Evolutionary conservation across 179 eudicot genomes (phyloP).

Genomic region (Silene coronaria): DNA sequence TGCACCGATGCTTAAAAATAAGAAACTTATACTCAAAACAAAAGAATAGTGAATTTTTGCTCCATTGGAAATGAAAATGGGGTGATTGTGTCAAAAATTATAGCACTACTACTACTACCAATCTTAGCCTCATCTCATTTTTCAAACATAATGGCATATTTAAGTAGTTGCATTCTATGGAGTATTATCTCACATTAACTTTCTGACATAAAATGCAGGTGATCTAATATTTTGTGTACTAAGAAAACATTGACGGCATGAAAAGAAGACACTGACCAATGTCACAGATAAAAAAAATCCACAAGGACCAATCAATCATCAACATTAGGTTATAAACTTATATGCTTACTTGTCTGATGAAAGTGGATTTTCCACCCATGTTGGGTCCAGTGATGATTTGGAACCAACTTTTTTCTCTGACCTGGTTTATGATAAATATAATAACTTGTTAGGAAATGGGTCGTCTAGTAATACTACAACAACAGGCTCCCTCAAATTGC

Average conservation of each 20-base stretch:
- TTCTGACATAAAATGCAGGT: neutral
- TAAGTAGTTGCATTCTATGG: neutral
- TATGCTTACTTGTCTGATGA: constrained; percentile 74
- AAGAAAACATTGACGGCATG: neutral
- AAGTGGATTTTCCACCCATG: constrained; percentile 98
- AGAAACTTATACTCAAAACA: neutral
- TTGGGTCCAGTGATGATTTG: constrained; percentile 98
- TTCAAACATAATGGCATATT: neutral
- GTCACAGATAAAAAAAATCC: neutral
- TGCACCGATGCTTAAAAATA: too few relatives aligned
- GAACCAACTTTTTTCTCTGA: constrained; percentile 87
- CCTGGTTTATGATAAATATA: constrained; percentile 34
- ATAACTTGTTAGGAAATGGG: neutral
- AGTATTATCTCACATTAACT: neutral
- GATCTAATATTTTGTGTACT: too few relatives aligned
- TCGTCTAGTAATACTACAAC: too few relatives aligned
- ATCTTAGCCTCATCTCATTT: neutral
- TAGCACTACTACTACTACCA: neutral
- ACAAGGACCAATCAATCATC: neutral
- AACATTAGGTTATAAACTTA: neutral
- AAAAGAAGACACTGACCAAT: neutral
- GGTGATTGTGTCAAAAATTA: too few relatives aligned
- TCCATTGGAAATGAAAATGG: neutral
- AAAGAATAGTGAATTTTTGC: neutral
- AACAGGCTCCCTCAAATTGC: too few relatives aligned